Evolutionary conservation across 2,329 filamentous ascomycete species (phyloP).

Genomic region (Cryphonectria parasitica): DNA sequence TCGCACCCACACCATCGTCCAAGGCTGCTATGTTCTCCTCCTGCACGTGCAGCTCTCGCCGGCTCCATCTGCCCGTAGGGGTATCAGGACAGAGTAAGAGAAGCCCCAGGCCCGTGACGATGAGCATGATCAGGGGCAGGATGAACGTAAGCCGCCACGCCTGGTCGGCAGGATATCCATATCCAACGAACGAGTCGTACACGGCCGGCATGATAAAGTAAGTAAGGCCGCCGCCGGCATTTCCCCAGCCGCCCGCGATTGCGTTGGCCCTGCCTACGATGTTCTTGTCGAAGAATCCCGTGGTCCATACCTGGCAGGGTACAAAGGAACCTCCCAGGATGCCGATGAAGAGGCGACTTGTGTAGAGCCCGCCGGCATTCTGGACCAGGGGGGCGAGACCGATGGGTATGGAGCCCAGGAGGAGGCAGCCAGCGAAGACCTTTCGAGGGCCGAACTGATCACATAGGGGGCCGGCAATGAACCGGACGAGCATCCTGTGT

Average conservation of each 20-base stretch:
- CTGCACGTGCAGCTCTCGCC: constrained; percentile 51
- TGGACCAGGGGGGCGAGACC: constrained; percentile 79
- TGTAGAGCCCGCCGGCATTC: constrained; percentile 68
- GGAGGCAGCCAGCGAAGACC: constrained; percentile 78
- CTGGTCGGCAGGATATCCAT: constrained; percentile 64
- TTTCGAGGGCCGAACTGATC: constrained; percentile 80
- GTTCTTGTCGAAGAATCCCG: constrained; percentile 91
- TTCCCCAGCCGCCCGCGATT: constrained; percentile 82
- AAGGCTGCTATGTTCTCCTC: constrained; percentile 53
- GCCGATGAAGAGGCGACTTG: constrained; percentile 78
- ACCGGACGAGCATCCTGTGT: constrained; percentile 70
- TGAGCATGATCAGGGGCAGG: constrained; percentile 79
- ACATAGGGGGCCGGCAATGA: constrained; percentile 81
- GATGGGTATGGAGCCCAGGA: constrained; percentile 78
- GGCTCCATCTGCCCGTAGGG: constrained; percentile 79
- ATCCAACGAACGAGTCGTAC: constrained; percentile 72
- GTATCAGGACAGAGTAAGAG: constrained; percentile 79
- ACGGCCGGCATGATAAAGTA: constrained; percentile 94
- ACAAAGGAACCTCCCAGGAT: constrained; percentile 80
- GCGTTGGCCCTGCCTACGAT: constrained; percentile 88
- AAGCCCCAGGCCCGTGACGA: constrained; percentile 67
- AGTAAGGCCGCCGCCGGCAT: constrained; percentile 86
- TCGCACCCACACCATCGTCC: constrained; percentile 44
- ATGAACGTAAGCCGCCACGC: constrained; percentile 87
- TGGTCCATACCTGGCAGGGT: constrained; percentile 90